phyloP scores from a whole-genome alignment of 768 basidiomycete genomes.

The Leccinum fibrillosum region DNA sequence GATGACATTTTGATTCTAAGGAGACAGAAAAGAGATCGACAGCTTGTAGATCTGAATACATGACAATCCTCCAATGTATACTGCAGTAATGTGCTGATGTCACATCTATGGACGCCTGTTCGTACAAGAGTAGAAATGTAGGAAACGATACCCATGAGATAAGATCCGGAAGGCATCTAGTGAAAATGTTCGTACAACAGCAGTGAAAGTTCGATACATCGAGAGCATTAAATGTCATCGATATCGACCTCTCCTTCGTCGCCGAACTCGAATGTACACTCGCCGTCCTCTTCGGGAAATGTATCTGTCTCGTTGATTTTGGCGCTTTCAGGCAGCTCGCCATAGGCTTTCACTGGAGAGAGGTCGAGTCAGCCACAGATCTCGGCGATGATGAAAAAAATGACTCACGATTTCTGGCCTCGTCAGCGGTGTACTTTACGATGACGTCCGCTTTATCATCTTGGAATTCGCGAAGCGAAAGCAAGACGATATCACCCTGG shows the following conservation, averaged over 20 bases:
- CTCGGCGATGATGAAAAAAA: background rate
- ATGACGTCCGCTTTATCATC: slow-evolving; percentile 99
- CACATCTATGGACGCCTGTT: slow-evolving; percentile 25
- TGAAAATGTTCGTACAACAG: slow-evolving; percentile 14
- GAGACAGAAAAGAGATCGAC: background rate
- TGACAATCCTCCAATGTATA: slow-evolving; percentile 16
- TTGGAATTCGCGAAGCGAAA: slow-evolving; percentile 97
- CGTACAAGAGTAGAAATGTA: slow-evolving; percentile 8
- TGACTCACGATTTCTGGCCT: slow-evolving; percentile 72
- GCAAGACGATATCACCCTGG: slow-evolving; percentile 92
- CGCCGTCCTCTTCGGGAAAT: slow-evolving; percentile 87
- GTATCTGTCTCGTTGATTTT: slow-evolving; percentile 97
- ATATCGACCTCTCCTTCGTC: slow-evolving; percentile 88
- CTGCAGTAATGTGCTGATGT: slow-evolving; percentile 16
- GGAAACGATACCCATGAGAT: slow-evolving; percentile 10
- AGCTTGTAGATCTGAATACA: slow-evolving; percentile 3
- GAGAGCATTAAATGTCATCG: slow-evolving; percentile 68
- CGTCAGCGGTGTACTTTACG: slow-evolving; percentile 97
- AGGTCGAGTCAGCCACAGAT: slow-evolving; percentile 8
- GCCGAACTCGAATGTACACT: slow-evolving; percentile 87
- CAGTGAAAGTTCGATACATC: slow-evolving; percentile 7
- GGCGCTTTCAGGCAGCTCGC: slow-evolving; percentile 93
- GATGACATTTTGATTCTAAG: slow-evolving; percentile 14
- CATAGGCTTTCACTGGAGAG: slow-evolving; percentile 86
- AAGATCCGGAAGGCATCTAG: background rate